Evolutionary conservation across 179 eudicot species (phyloP).

Genomic region (Silene noctiflora): DNA sequence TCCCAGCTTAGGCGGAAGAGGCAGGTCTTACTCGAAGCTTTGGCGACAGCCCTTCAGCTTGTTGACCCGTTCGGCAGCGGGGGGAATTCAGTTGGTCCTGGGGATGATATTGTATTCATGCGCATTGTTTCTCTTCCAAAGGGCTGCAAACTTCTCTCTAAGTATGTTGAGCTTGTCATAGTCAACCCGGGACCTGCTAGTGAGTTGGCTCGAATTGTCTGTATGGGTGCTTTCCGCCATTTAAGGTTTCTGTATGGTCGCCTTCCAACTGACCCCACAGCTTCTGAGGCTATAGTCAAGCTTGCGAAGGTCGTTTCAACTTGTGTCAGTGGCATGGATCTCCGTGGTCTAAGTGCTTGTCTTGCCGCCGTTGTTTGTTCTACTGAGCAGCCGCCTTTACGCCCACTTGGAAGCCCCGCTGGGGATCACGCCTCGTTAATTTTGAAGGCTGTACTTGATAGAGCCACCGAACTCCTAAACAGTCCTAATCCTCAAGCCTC

Average conservation of each 20-base stretch:
- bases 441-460: constrained; percentile 53
- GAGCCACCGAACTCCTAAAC: constrained; percentile 46
- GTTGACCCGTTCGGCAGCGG: constrained; percentile 64
- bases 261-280: constrained; percentile 48
- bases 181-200: constrained; percentile 44
- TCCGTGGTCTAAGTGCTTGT: constrained; percentile 65
- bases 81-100: constrained; percentile 52
- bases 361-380: constrained; percentile 84
- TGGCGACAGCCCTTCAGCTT: constrained; percentile 69
- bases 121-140: constrained; percentile 57
- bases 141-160: constrained; percentile 56
- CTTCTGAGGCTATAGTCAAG: constrained; percentile 32
- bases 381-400: constrained; percentile 71
- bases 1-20: constrained; percentile 49
- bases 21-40: constrained; percentile 53
- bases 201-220: constrained; percentile 63
- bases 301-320: constrained; percentile 44
- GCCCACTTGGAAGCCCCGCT: constrained; percentile 64
- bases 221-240: constrained; percentile 75
- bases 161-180: constrained; percentile 42
- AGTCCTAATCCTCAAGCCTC: constrained; percentile 39
- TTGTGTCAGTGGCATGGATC: constrained; percentile 67
- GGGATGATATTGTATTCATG: constrained; percentile 59
- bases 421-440: constrained; percentile 67
- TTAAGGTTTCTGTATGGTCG: constrained; percentile 60